phyloP scores from a whole-genome alignment of 345 rosid genomes.

The Adansonia digitata region DNA sequence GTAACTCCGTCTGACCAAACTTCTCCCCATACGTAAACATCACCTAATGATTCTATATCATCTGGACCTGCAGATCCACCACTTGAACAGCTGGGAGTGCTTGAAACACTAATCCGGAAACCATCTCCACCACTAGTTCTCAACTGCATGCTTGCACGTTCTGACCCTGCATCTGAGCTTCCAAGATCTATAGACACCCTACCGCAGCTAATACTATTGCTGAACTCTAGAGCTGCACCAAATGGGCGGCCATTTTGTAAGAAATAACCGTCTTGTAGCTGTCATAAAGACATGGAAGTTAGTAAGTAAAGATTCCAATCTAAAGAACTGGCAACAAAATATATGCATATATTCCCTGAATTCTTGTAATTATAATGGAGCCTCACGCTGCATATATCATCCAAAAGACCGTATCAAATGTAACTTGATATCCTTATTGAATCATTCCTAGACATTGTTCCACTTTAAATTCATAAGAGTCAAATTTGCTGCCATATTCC shows the following conservation, averaged over 20 bases:
- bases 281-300: conserved; percentile 22
- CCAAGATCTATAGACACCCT: conserved; percentile 59
- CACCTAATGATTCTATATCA: conserved; percentile 95
- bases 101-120: conserved; percentile 88
- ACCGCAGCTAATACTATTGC: conserved; percentile 39
- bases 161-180: conserved; percentile 79
- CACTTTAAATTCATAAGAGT: not conserved
- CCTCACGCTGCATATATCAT: not conserved
- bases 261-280: conserved; percentile 50
- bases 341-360: not conserved
- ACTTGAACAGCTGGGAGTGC: conserved; percentile 96
- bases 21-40: conserved; percentile 96
- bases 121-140: conserved; percentile 86
- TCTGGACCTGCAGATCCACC: conserved; percentile 89
- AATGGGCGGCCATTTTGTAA: conserved; percentile 44
- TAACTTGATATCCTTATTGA: not conserved
- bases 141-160: conserved; percentile 84
- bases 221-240: conserved; percentile 45
- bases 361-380: not conserved
- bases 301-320: not conserved
- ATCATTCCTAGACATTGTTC: not conserved
- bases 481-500: not conserved
- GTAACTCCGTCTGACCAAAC: conserved; percentile 68
- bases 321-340: conserved; percentile 7
- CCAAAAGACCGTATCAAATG: not conserved